Conservation (phyloP, 176 grass and related monocot species). For the Zea luxurians region DNA sequence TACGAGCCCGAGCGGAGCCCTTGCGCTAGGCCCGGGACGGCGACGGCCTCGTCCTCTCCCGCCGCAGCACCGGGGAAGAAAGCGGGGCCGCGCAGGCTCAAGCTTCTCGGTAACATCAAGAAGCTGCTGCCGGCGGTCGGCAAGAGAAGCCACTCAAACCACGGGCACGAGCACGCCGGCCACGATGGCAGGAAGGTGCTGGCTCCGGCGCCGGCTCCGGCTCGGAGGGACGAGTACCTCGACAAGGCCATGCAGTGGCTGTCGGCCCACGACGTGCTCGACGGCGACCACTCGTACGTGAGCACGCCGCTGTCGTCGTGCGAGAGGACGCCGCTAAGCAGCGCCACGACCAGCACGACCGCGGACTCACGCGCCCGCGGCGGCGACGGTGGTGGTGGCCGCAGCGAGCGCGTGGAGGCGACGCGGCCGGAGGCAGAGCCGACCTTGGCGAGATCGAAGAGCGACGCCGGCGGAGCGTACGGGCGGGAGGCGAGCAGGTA, state of each 20-base stretch:
- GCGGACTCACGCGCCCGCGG: conserved; percentile 18
- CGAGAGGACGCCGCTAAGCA: conserved; percentile 49
- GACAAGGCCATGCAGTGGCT: conserved; percentile 55
- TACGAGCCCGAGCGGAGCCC: conserved; percentile 6
- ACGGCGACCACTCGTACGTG: conserved; percentile 41
- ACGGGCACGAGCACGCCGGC: conserved; percentile 10
- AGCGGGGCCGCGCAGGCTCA: conserved; percentile 47
- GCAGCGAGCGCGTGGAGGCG: background rate
- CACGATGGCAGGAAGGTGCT: conserved; percentile 6
- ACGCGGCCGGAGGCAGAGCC: background rate
- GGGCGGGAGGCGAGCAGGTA: conserved; percentile 44
- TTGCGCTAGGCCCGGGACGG: background rate
- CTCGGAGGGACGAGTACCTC: conserved; percentile 33
- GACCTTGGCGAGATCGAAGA: background rate
- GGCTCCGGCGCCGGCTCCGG: background rate
- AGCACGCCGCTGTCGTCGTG: conserved; percentile 52
- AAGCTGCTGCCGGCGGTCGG: conserved; percentile 54
- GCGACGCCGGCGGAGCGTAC: conserved; percentile 32
- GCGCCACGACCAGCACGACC: conserved; percentile 50
- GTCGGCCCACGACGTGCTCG: conserved; percentile 38
- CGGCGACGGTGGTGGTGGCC: background rate
- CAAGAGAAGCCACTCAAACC: background rate
- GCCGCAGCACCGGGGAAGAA: conserved; percentile 7
- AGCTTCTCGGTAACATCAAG: conserved; percentile 69
- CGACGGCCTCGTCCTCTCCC: background rate